Percentiles rank a stretch among this genome's conserved stretches.
Conservation (phyloP, 176 grass and related monocot genomes). For the Rhynchospora pubera region DNA sequence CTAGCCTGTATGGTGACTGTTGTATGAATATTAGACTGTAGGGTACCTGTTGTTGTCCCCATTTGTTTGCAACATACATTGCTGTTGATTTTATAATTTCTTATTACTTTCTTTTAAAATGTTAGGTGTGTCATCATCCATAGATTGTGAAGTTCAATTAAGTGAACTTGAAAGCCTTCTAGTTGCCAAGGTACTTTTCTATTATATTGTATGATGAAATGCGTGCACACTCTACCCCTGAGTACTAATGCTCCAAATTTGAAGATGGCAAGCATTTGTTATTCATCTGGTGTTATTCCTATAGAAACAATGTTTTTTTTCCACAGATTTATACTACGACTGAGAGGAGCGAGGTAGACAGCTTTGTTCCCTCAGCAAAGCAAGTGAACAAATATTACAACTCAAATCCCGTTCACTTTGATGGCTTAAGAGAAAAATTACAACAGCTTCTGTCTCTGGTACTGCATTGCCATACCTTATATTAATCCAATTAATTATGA, state of each 20-base stretch:
- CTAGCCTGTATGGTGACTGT: neutral
- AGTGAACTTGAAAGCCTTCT: conserved; percentile 67
- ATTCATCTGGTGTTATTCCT: conserved; percentile 1
- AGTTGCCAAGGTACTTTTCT: conserved; percentile 59
- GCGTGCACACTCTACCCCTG: neutral
- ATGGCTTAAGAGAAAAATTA: conserved; percentile 49
- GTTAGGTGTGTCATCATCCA: conserved; percentile 51
- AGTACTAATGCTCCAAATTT: neutral
- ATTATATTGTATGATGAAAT: neutral
- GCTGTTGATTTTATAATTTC: conserved; percentile 14
- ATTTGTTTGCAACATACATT: neutral
- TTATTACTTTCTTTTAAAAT: conserved; percentile 8
- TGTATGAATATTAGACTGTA: neutral
- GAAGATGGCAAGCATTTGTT: neutral
- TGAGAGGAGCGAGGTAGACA: conserved; percentile 69
- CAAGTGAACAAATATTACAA: conserved; percentile 68
- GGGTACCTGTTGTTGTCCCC: neutral
- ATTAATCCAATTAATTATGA: neutral
- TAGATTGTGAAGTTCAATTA: conserved; percentile 68
- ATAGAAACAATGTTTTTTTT: conserved; percentile 11
- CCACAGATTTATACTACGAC: conserved; percentile 59
- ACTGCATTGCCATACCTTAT: neutral
- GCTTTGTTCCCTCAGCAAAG: conserved; percentile 56
- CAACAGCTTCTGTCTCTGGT: conserved; percentile 11
- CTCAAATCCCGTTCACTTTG: conserved; percentile 37